phyloP scores from a whole-genome alignment of 345 rosid genomes.

The Linum tenue region DNA sequence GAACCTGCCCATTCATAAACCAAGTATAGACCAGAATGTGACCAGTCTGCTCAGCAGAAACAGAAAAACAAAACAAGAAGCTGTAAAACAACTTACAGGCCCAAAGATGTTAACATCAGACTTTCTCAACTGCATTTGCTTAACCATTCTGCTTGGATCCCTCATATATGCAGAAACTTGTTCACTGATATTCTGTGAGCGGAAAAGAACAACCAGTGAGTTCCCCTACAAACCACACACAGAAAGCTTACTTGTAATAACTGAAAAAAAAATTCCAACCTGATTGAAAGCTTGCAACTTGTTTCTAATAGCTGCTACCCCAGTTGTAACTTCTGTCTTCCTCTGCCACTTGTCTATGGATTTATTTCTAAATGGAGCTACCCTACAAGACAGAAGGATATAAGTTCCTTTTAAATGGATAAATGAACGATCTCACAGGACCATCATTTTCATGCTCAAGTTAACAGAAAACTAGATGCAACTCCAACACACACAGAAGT shows the following conservation, averaged over 20 bases:
- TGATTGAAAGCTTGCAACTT: conserved; percentile 91
- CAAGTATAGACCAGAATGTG: neutral
- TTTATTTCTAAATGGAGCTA: conserved; percentile 67
- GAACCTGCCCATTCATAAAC: conserved; percentile 23
- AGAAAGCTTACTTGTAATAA: neutral
- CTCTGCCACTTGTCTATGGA: conserved; percentile 94
- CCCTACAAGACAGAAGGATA: conserved; percentile 37
- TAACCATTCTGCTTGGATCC: conserved; percentile 90
- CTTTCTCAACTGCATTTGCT: conserved; percentile 86
- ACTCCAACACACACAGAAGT: neutral
- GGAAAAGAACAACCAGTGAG: conserved; percentile 13
- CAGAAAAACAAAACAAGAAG: neutral
- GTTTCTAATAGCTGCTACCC: conserved; percentile 80
- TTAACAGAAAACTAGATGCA: neutral
- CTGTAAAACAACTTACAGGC: conserved; percentile 38
- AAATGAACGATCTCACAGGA: neutral
- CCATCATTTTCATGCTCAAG: too few relatives aligned
- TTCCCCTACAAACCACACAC: conserved; percentile 3
- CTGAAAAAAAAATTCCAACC: conserved; percentile 33
- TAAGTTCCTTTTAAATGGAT: neutral
- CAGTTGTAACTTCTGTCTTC: conserved; percentile 78
- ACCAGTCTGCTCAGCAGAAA: neutral
- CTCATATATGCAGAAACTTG: conserved; percentile 86
- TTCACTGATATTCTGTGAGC: conserved; percentile 67
- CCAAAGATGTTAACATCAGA: conserved; percentile 63